Conservation (phyloP, 306 rosid species). For the Cicer bijugum region DNA sequence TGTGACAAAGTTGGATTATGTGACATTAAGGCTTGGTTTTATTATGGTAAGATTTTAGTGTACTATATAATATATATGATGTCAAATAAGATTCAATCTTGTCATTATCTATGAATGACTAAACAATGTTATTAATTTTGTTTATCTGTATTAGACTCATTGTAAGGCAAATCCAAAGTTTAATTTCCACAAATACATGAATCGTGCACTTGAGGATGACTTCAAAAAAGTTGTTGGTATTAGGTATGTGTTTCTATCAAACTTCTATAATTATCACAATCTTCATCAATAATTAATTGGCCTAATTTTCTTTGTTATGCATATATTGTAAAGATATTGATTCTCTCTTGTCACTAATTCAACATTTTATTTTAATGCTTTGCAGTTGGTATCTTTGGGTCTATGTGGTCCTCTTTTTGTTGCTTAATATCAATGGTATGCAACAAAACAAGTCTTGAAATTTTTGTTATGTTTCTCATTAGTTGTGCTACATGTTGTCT, state of each 20-base stretch:
- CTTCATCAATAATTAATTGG: slow-evolving; percentile 10
- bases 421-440: slow-evolving; percentile 80
- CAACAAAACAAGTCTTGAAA: neutral
- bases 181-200: slow-evolving; percentile 86
- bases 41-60: slow-evolving; percentile 62
- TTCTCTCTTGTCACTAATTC: slow-evolving; percentile 26
- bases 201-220: slow-evolving; percentile 91
- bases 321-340: slow-evolving; percentile 7
- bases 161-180: slow-evolving; percentile 76
- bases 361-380: slow-evolving; percentile 39
- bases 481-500: neutral
- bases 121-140: neutral
- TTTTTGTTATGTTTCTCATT: slow-evolving; percentile 6
- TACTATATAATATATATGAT: neutral
- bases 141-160: slow-evolving; percentile 65
- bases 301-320: neutral
- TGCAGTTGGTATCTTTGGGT: slow-evolving; percentile 95
- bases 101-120: neutral
- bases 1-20: slow-evolving; percentile 75
- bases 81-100: neutral
- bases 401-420: slow-evolving; percentile 78
- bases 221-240: slow-evolving; percentile 89
- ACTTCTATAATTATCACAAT: slow-evolving; percentile 31
- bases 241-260: slow-evolving; percentile 57
- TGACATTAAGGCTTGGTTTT: slow-evolving; percentile 82